Percentiles rank a stretch among this genome's conserved stretches.
Conservation (phyloP, 352 stramenopile genomes). For the Pythium sukuiense region DNA sequence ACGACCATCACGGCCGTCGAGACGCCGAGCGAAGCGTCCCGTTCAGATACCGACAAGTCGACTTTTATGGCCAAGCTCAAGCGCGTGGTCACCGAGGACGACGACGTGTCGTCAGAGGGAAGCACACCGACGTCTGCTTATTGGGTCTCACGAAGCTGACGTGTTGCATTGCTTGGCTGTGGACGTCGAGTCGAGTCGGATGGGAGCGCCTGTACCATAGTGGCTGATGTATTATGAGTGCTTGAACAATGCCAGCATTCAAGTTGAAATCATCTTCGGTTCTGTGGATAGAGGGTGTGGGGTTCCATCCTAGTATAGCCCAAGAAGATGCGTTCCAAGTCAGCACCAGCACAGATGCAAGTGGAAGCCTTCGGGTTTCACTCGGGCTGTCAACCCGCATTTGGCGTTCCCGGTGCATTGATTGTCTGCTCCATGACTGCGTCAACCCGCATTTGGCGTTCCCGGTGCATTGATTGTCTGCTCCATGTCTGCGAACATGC, state of each 20-base stretch:
- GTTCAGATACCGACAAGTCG: slow-evolving; percentile 6
- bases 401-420: neutral
- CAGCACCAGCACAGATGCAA: no score
- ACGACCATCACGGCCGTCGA: slow-evolving; percentile 6
- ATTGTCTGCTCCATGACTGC: neutral
- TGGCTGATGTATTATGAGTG: slow-evolving; percentile 3
- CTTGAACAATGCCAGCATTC: neutral
- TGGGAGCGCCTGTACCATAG: neutral
- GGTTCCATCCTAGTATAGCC: neutral
- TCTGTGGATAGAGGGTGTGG: no score
- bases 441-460: neutral
- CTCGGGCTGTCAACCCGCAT: neutral
- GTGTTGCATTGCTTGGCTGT: neutral
- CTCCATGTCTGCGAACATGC: neutral
- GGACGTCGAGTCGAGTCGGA: neutral
- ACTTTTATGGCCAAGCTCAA: slow-evolving; percentile 22
- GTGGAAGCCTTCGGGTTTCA: neutral
- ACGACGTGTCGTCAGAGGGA: slow-evolving; percentile 15
- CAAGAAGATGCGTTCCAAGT: neutral
- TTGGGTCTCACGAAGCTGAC: neutral
- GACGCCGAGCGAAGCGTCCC: slow-evolving; percentile 10
- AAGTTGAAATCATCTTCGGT: neutral
- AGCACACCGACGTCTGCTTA: slow-evolving; percentile 17
- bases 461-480: neutral
- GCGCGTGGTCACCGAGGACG: slow-evolving; percentile 22